Base-by-base conservation (phyloP, 768 basidiomycete genomes). In the Leccinum boreale region DNA sequence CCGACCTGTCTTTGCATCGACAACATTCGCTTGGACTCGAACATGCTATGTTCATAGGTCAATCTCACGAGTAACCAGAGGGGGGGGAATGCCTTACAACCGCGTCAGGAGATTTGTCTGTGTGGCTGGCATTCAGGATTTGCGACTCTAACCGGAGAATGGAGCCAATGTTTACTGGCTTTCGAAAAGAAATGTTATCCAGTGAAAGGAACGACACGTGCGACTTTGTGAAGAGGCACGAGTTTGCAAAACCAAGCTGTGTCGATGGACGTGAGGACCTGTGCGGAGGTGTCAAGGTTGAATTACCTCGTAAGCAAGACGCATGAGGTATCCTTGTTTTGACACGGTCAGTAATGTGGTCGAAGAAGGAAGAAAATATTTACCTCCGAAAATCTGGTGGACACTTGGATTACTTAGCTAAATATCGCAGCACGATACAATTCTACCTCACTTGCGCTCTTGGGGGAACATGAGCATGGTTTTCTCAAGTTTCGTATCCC, bases 391-490 rank as follows among this genome's bases (percentile, higher is more conserved):
- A 14, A 92, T 78, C 57, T 87, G 85, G 67, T 93, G 91, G 4
- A 92, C 79, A 61, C 88, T 90, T 53, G 14, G 1, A 51, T 15
- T 12, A 53, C 45, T 59, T 14, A 61, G 33, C 19, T 47, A 12
- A 21, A 42, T 3, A 3, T 31, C 26, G 36, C 50, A 12, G 21
- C 39, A 51, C 3, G 23, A 35, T n/a, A 57, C n/a, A 10, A 39
- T 50, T 49, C 2, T 3, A 5, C 74, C 85, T 66, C 58, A 89
- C 88, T 92, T 92, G 65, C 89, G 80, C 67, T 90, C 89, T 73
- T 92, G 90, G 0, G 90, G 90, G 67, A 91, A 90, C 88, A 92
- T 91, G 28, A 91, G 73, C 78, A 89, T 80, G 21, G 79, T 82
- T 63, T 83, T 83, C 70, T 89, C 86, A 23, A 89, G 70, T 53